Evolutionary conservation across 345 rosid species (phyloP).

Genomic region (Rhodamnia rubescens): DNA sequence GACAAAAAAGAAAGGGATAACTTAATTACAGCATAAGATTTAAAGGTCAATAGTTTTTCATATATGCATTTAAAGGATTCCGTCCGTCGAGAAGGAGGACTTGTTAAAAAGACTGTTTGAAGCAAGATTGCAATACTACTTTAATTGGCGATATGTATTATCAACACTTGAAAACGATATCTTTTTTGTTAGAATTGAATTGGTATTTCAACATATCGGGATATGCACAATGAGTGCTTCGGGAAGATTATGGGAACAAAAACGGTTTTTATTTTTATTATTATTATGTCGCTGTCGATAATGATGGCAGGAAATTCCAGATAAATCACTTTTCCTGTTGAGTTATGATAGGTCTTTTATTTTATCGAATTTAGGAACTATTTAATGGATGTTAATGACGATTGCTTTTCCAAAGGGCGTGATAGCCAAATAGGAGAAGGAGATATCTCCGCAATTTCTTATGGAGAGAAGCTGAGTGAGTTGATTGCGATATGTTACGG

Average conservation of each 20-base stretch:
- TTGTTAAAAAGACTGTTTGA: not conserved
- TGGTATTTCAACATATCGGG: not conserved
- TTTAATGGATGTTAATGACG: too few species aligned
- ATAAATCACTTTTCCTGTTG: not conserved
- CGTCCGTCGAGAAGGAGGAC: not conserved
- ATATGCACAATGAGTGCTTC: fast-evolving
- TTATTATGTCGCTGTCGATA: too few species aligned
- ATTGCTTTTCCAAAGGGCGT: too few species aligned
- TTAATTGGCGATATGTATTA: not conserved
- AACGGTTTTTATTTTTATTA: not conserved
- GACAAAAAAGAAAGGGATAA: not conserved
- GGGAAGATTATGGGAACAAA: not conserved
- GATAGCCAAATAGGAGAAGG: too few species aligned
- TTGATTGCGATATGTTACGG: not conserved
- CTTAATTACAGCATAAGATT: too few species aligned
- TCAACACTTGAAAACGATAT: not conserved
- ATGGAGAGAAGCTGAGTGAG: not conserved
- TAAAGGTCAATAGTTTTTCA: too few species aligned
- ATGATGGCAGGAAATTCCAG: not conserved
- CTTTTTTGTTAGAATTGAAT: too few species aligned
- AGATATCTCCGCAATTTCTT: too few species aligned
- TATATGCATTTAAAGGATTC: not conserved
- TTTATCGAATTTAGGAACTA: too few species aligned
- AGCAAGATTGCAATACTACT: not conserved
- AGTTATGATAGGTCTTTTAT: not conserved